A percentile compares a stretch with the other conserved stretches of the same genome.
Conservation (phyloP, 83 land plant genomes). For the Isoetes engelmannii region DNA sequence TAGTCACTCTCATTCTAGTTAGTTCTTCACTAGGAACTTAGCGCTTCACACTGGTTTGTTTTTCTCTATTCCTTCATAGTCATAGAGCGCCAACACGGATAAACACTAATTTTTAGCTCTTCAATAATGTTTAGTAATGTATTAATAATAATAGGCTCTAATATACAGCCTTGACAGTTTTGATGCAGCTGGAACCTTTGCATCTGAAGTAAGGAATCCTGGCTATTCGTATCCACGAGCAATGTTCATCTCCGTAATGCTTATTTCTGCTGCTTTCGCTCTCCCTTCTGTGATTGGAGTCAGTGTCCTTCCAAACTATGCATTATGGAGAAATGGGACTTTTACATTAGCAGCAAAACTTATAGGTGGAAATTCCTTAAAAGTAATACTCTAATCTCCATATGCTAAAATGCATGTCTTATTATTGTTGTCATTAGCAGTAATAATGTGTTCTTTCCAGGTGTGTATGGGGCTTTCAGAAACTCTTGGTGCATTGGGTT, state of each 20-base stretch:
- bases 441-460: slow-evolving; percentile 8
- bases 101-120: no score
- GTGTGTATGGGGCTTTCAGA: slow-evolving; percentile 36
- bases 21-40: no score
- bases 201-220: slow-evolving; percentile 34
- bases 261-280: slow-evolving; percentile 16
- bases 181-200: slow-evolving; percentile 36
- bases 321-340: slow-evolving; percentile 24
- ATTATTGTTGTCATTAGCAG: neutral
- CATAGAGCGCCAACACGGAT: no score
- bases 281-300: slow-evolving; percentile 27
- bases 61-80: no score
- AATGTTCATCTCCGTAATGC: slow-evolving; percentile 9
- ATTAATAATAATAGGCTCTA: no score
- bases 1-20: no score
- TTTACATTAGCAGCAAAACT: slow-evolving; percentile 27
- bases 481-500: slow-evolving; percentile 26
- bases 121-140: no score
- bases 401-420: neutral
- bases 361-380: slow-evolving; percentile 25
- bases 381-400: slow-evolving; percentile 14
- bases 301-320: slow-evolving; percentile 28
- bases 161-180: slow-evolving; percentile 15
- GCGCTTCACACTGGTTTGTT: no score
- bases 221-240: slow-evolving; percentile 31